Evolutionary conservation across 768 basidiomycete species (phyloP).

Genomic region (Russula vinacea): DNA sequence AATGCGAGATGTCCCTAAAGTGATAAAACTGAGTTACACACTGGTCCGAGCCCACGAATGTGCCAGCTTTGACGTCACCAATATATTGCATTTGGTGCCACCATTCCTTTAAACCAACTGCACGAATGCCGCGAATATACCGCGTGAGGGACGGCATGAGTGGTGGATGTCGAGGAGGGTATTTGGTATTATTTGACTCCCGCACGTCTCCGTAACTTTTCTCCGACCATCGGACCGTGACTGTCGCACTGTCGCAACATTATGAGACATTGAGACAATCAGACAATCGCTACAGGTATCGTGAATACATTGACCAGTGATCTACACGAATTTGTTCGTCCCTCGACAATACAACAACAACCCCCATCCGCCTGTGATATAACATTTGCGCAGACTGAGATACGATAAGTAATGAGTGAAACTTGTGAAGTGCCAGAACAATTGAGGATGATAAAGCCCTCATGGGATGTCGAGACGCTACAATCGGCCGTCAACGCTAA

Average conservation of each 20-base stretch:
- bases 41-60: slow-evolving; percentile 75
- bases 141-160: slow-evolving; percentile 70
- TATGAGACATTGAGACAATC: too few species aligned
- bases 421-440: background rate
- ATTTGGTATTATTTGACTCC: slow-evolving; percentile 27
- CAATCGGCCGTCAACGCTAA: background rate
- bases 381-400: background rate
- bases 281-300: slow-evolving; percentile 18
- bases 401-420: background rate
- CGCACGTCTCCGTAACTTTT: too few species aligned
- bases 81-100: slow-evolving; percentile 92
- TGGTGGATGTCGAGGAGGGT: slow-evolving; percentile 20
- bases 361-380: background rate
- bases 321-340: slow-evolving; percentile 5
- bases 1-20: too few species aligned
- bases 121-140: slow-evolving; percentile 71
- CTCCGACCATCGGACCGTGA: too few species aligned
- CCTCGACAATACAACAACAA: background rate
- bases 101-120: slow-evolving; percentile 81
- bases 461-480: slow-evolving; percentile 43
- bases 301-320: slow-evolving; percentile 11
- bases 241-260: too few species aligned
- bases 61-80: slow-evolving; percentile 88
- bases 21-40: slow-evolving; percentile 41
- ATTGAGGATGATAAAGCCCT: background rate